Evolutionary conservation across 768 basidiomycete species (phyloP), one percentile per base, ranked within the genome.

Genomic region (Rhodotorula babjevae): DNA sequence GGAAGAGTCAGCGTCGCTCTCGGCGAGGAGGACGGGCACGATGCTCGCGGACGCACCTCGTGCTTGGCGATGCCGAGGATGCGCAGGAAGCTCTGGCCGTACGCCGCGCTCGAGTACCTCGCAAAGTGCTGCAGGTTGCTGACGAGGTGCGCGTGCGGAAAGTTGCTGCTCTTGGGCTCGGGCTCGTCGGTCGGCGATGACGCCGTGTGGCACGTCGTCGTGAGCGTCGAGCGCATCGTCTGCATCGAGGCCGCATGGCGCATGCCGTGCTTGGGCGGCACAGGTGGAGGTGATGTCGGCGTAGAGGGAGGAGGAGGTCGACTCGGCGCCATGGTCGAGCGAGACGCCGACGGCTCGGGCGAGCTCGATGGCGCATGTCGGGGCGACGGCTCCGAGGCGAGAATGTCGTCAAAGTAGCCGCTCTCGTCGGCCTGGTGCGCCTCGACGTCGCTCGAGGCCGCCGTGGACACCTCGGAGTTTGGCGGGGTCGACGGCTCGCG

Each of bases 71-170:
- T 65, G 0, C 80, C 80, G 18, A 82, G 73, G 7, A 82, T 80
- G 14, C 81, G 67, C 21, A 74, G 42, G 46, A 74, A 76, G 25
- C 64, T 66, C 61, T 77, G 73, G 19, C 76, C 76, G 27, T 77
- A 75, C 44, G 74, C 71, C 5, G 74, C 76, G 25, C 59, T 69
- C 31, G 66, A 62, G 63, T 79, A 82, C 31, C 78, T 60, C 78
- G 81, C 81, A 61, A 80, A 82, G 16, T 78, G 74, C 61, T 81
- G 80, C 14, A 81, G 67, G 65, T 82, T 82, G 50, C 68, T 61
- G 44, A 81, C 63, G 46, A 72, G 53, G 31, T 76, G 71, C 6
- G 36, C 31, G 14, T 31, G 61, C 11, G 75, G 71, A 18, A 72
- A 76, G 14, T 69, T 46, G 31, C 52, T 42, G 25, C 36, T 29